Evolutionary conservation across 2,329 filamentous ascomycete genomes (phyloP), one percentile per base, ranked within the genome.

Genomic region (Chaetomium sp.): DNA sequence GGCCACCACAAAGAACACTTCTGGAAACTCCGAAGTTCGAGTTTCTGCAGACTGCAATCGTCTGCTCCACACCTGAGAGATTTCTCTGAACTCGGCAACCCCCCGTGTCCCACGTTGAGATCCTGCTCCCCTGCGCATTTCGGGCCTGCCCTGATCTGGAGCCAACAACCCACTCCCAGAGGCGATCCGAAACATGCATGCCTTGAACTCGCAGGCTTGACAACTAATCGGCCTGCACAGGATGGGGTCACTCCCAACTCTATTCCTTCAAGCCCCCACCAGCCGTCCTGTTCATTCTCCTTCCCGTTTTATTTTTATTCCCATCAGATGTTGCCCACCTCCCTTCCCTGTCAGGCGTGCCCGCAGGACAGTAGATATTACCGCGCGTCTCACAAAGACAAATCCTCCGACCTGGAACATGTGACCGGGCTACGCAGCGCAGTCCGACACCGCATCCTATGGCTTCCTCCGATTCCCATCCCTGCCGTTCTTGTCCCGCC

Each of bases 1-100:
- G 31, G n/a, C 53, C 63, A 53, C 47, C 54, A 64, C 62, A 65
- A 62, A 62, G 66, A 67, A 68, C 29, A 12, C 58, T 66, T 69
- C 59, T 67, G 64, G 67, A 68, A 65, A 59, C 42, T 47, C 57
- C 49, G 60, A 51, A 31, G 29, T 13, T 45, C 45, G 29, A 12
- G 53, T 54, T 59, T 60, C 57, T 61, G 13, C 31, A 49, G 25
- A 29, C 45, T n/a, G 9, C 19, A 42, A 47, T 60, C 42, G 56
- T 51, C 21, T 45, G 57, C 53, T 49, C 38, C 54, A 57, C 54
- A 50, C 23, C 55, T 45, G 51, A 47, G 38, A 7, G 38, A n/a
- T 5, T 16, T 1, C 38, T 42, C 38, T 42, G 38, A 42, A 42
- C 38, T 42, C 38, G 38, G 38, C 16, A 42, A 23, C 45, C 38